phyloP scores from a whole-genome alignment of 345 rosid genomes.

The Eucalyptus regnans region DNA sequence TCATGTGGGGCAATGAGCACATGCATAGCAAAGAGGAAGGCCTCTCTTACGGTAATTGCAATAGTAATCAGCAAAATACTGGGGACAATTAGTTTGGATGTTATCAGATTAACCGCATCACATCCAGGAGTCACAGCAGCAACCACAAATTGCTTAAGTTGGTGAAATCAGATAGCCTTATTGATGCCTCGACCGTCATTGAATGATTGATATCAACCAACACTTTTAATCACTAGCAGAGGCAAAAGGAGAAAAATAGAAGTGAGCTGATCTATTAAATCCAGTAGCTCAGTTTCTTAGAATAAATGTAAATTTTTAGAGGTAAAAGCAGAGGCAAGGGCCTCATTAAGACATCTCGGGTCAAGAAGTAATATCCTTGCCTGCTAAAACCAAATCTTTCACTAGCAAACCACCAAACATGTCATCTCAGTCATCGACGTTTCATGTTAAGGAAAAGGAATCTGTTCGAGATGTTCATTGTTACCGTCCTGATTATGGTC shows the following conservation, averaged over 20 bases:
- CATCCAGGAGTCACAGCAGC: neutral
- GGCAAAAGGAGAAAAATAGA: too few species aligned
- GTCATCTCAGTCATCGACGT: neutral
- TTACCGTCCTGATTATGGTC: neutral
- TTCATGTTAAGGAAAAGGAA: neutral
- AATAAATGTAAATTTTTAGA: neutral
- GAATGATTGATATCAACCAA: neutral
- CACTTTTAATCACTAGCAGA: neutral
- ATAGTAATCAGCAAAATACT: neutral
- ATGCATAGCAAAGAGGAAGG: neutral
- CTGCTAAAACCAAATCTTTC: neutral
- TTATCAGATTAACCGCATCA: neutral
- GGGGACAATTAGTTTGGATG: neutral
- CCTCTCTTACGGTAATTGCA: neutral
- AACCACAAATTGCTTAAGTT: neutral
- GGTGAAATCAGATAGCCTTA: neutral
- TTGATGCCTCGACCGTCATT: neutral
- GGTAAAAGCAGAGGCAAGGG: neutral
- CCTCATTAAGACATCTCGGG: neutral
- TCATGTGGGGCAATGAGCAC: neutral
- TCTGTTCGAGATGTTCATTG: neutral
- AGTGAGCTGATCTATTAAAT: neutral
- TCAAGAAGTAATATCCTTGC: neutral
- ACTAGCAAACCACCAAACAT: neutral
- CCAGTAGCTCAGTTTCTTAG: neutral